Conservation (phyloP, 1,139 yeast genomes). For the Geotrichum bryndzae region DNA sequence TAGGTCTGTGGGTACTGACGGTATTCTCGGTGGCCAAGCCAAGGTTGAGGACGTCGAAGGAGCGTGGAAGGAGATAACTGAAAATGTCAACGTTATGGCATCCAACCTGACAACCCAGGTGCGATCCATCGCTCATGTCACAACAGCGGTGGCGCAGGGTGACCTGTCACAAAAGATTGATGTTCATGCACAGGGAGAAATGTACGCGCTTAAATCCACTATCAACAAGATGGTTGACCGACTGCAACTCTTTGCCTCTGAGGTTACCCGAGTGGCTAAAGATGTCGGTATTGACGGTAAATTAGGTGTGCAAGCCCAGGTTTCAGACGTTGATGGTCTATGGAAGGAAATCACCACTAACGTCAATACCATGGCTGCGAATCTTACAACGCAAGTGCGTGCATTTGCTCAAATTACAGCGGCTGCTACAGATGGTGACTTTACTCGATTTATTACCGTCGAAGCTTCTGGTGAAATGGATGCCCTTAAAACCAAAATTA, state of each 20-base stretch:
- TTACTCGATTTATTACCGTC: conserved; percentile 81
- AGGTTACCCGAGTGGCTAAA: conserved; percentile 82
- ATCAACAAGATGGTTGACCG: conserved; percentile 91
- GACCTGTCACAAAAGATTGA: conserved; percentile 82
- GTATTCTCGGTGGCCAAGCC: conserved; percentile 87
- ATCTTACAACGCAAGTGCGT: conserved; percentile 84
- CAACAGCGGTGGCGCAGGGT: conserved; percentile 90
- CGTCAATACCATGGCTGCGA: conserved; percentile 89
- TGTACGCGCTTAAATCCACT: conserved; percentile 67
- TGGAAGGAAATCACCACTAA: conserved; percentile 93
- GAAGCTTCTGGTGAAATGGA: conserved; percentile 94
- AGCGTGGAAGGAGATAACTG: conserved; percentile 88
- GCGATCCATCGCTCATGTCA: conserved; percentile 82
- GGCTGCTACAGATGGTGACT: conserved; percentile 91
- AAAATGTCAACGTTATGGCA: conserved; percentile 86
- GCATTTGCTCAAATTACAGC: conserved; percentile 92
- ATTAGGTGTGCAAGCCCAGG: conserved; percentile 87
- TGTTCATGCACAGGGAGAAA: conserved; percentile 85
- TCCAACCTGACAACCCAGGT: conserved; percentile 83
- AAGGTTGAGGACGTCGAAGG: conserved; percentile 90
- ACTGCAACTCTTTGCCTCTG: conserved; percentile 78
- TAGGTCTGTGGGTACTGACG: conserved; percentile 83
- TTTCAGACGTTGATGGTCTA: conserved; percentile 80
- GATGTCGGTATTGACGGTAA: conserved; percentile 93
- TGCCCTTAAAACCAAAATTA: conserved; percentile 81